Percentiles rank a stretch among this genome's conserved stretches.
Conservation (phyloP, 345 rosid genomes). For the Aegle marmelos region DNA sequence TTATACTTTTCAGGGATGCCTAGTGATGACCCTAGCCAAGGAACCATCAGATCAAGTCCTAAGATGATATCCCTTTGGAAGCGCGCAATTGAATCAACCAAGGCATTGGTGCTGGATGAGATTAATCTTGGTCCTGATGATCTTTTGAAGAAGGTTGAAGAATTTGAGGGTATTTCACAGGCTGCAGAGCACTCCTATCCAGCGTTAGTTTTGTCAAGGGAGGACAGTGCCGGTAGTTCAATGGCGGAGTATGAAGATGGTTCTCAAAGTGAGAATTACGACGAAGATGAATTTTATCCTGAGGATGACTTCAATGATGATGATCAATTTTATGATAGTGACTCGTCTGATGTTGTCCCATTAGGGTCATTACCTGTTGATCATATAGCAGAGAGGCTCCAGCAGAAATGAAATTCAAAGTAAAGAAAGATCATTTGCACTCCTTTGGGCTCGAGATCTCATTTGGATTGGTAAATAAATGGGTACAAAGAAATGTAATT, state of each 20-base stretch:
- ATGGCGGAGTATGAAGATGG: slow-evolving; percentile 28
- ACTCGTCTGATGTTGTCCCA: slow-evolving; percentile 39
- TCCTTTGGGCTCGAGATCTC: not conserved
- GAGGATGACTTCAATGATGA: slow-evolving; percentile 36
- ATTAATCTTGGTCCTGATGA: slow-evolving; percentile 58
- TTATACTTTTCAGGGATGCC: slow-evolving; percentile 26
- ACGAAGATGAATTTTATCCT: slow-evolving; percentile 24
- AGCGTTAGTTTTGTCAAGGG: slow-evolving; percentile 52
- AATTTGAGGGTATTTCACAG: slow-evolving; percentile 60
- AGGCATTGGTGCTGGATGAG: slow-evolving; percentile 62
- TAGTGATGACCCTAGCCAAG: slow-evolving; percentile 20
- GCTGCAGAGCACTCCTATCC: slow-evolving; percentile 70
- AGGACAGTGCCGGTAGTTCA: slow-evolving; percentile 19
- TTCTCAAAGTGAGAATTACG: slow-evolving; percentile 23
- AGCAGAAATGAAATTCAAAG: slow-evolving; percentile 16
- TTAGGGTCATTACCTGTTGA: slow-evolving; percentile 68
- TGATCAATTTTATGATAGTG: slow-evolving; percentile 33
- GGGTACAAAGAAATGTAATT: not conserved
- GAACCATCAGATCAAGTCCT: slow-evolving; percentile 54
- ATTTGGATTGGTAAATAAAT: not conserved
- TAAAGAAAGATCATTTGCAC: not conserved
- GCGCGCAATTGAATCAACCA: slow-evolving; percentile 60
- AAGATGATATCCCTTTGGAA: slow-evolving; percentile 80
- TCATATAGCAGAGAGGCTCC: slow-evolving; percentile 44
- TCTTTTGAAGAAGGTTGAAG: slow-evolving; percentile 69